These are phyloP conservation scores for Dorcoceras hygrometricum DNA, from an alignment of 257 asterid species.

Conservation along the genomic window DNA sequence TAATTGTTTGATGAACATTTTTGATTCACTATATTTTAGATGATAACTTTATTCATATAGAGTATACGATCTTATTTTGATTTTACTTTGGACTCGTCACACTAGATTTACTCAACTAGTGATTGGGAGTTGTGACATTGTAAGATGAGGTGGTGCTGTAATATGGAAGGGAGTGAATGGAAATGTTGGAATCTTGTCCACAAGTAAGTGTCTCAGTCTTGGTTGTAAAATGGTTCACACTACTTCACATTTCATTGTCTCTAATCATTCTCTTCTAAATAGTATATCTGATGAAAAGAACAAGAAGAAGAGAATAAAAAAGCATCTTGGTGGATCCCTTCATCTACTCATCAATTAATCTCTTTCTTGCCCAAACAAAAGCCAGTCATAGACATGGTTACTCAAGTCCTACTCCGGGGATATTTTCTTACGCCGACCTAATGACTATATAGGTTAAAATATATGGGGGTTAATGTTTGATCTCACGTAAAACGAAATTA, in stretches of 20 bases:
- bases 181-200: conserved; percentile 75
- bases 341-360: neutral
- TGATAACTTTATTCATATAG: too few species aligned
- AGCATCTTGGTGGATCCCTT: neutral
- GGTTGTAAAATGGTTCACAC: conserved; percentile 29
- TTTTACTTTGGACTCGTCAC: neutral
- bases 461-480: too few species aligned
- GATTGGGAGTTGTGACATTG: conserved; percentile 28
- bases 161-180: conserved; percentile 59
- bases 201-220: conserved; percentile 58
- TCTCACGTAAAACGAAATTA: too few species aligned
- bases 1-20: neutral
- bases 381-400: too few species aligned
- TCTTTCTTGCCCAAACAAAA: too few species aligned
- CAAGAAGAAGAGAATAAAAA: conserved; percentile 22
- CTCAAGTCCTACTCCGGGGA: too few species aligned
- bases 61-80: neutral
- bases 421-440: too few species aligned
- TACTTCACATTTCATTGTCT: conserved; percentile 34
- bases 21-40: neutral
- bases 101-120: neutral
- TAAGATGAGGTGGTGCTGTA: conserved; percentile 54
- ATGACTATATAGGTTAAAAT: too few species aligned
- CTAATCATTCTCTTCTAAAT: conserved; percentile 14
- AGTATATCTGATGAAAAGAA: conserved; percentile 33